These are phyloP conservation scores for Nitzschia palea DNA, from an alignment of 108 stramenopile genomes.

Conservation along the genomic window DNA sequence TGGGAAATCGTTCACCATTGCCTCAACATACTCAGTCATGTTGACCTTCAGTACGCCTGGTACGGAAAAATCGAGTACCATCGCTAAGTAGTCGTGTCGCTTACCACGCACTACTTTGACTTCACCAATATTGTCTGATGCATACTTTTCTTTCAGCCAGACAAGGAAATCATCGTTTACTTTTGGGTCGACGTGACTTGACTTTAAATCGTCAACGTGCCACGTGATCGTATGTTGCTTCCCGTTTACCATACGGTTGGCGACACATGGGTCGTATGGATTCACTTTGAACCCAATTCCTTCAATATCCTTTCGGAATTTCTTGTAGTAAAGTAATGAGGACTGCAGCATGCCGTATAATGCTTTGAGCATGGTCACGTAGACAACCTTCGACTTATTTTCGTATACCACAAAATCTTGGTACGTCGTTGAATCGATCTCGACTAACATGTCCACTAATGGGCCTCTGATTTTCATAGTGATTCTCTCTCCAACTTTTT, in stretches of 20 bases:
- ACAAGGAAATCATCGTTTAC: too few relatives aligned
- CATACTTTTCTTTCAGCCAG: not conserved
- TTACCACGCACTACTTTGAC: not conserved
- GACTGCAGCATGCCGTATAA: not conserved
- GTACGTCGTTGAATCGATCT: not conserved
- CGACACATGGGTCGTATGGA: too few relatives aligned
- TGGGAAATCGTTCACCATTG: too few relatives aligned
- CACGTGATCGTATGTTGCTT: too few relatives aligned
- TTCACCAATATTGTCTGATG: not conserved
- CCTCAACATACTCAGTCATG: not conserved
- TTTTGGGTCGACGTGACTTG: conserved; percentile 9
- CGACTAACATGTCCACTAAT: not conserved
- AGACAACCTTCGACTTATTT: not conserved
- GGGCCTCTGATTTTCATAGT: not conserved
- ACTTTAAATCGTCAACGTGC: not conserved
- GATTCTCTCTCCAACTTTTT: not conserved
- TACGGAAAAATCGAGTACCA: conserved; percentile 23
- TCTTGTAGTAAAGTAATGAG: conserved; percentile 25
- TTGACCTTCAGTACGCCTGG: not conserved
- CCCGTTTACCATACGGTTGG: too few relatives aligned
- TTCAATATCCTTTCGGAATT: too few relatives aligned
- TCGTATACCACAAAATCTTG: not conserved
- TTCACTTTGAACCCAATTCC: too few relatives aligned
- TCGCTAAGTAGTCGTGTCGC: not conserved
- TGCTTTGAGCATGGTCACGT: not conserved